These are phyloP conservation scores for Rhizophlyctis rosea DNA, from an alignment of 192 early-diverging fungal genomes.

Conservation along the genomic window DNA sequence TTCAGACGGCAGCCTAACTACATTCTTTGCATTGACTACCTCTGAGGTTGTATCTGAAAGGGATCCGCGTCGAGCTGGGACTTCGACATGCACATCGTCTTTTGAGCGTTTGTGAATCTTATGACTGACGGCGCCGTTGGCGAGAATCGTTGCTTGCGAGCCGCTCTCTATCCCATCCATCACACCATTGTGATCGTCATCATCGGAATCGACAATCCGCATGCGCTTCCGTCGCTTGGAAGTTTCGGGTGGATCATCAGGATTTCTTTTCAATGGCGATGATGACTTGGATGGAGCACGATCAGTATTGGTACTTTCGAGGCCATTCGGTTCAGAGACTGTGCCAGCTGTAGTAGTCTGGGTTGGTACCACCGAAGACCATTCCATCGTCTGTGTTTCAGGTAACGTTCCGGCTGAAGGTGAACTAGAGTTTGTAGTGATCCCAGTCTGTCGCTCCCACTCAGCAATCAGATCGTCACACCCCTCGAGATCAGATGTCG, in stretches of 20 bases:
- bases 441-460: not conserved
- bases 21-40: not conserved
- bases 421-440: not conserved
- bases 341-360: not conserved
- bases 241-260: no score
- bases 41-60: not conserved
- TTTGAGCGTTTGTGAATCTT: not conserved
- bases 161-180: not conserved
- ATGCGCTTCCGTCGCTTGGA: not conserved
- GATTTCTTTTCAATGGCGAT: no score
- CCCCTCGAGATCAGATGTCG: not conserved
- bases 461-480: not conserved
- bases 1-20: not conserved
- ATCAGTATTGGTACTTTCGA: not conserved
- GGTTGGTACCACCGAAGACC: not conserved
- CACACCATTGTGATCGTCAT: not conserved
- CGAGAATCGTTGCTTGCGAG: not conserved
- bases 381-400: no score
- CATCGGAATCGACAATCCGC: not conserved
- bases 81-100: not conserved
- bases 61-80: no score
- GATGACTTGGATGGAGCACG: no score
- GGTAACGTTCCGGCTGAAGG: no score
- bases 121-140: not conserved
- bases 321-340: not conserved